Evolutionary conservation across 192 early-diverging fungal species (phyloP), one percentile per base, ranked within the genome.

Genomic region (Globomyces pollinis-pini): DNA sequence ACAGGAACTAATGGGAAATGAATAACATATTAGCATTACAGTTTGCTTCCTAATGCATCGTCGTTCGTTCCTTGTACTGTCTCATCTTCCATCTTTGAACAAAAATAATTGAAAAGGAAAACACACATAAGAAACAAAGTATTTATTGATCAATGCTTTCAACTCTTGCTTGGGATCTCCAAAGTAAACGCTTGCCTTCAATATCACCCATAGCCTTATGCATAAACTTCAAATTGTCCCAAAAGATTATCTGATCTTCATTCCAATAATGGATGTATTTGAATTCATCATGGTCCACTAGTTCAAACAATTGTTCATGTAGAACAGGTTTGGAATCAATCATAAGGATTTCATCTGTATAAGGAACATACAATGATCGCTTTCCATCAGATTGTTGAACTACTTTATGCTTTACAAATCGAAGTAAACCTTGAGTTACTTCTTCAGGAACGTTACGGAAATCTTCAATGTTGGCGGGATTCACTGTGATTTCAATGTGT

Each of bases 41-140:
- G 75, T 69, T 88, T 82, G 60, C 86, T 86, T 39, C 86, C 69
- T 12, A 87, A 81, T 18, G 93, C 96, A 62, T 95, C 92, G 54
- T 91, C 88, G 71, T 95, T 91, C 49, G 96, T 98, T n/a, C 74
- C 82, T 43, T 86, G 85, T 15, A 89, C 71, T 2, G 87, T 76
- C n/a, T 81, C 79, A 41, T 55, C 53, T 47, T 47, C 23, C 44
- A 47, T 47, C 28, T 47, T 47, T 3, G 15, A 47, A 38, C 38
- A 55, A 50, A 47, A 47, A 42, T 42, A n/a, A n/a, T n/a, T n/a
- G n/a, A n/a, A n/a, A n/a, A n/a, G n/a, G n/a, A n/a, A n/a, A n/a
- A n/a, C n/a, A n/a, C n/a, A n/a, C n/a, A n/a, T n/a, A n/a, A n/a
- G n/a, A n/a, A n/a, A n/a, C n/a, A n/a, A n/a, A n/a, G n/a, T n/a